Conservation (phyloP, 148 eudicot genomes). For the Chenopodium berlandieri region DNA sequence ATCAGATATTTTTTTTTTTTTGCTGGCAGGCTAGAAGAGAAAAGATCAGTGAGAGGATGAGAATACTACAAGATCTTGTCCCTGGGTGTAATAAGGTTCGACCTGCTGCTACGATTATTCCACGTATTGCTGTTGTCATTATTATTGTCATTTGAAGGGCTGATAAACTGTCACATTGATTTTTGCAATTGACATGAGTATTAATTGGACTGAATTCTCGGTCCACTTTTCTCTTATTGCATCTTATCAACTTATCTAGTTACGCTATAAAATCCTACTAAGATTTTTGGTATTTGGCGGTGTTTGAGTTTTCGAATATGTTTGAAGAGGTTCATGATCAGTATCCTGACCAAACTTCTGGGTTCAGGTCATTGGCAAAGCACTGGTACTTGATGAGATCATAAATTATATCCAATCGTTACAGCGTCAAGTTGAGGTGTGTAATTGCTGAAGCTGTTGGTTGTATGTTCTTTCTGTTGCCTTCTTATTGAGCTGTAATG, state of each 20-base stretch:
- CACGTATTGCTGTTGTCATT: background rate
- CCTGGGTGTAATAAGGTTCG: conserved; percentile 83
- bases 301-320: background rate
- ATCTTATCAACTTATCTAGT: background rate
- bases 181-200: background rate
- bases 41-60: conserved; percentile 92
- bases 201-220: background rate
- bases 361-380: conserved; percentile 87
- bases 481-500: conserved; percentile 9
- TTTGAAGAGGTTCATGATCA: background rate
- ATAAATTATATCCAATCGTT: conserved; percentile 92
- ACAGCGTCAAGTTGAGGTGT: conserved; percentile 94
- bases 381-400: conserved; percentile 91
- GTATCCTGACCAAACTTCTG: conserved; percentile 18
- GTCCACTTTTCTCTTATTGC: background rate
- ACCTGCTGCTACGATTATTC: conserved; percentile 4
- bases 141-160: conserved; percentile 1
- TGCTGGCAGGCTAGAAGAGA: conserved; percentile 84
- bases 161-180: conserved; percentile 5
- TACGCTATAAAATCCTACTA: background rate
- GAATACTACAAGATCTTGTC: conserved; percentile 81
- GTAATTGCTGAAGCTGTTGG: background rate
- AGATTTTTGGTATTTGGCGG: background rate
- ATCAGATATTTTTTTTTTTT: background rate
- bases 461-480: conserved; percentile 4